These are phyloP conservation scores for Hymenoscyphus salicellus DNA, from an alignment of 2,329 filamentous ascomycete genomes.

Conservation along the genomic window DNA sequence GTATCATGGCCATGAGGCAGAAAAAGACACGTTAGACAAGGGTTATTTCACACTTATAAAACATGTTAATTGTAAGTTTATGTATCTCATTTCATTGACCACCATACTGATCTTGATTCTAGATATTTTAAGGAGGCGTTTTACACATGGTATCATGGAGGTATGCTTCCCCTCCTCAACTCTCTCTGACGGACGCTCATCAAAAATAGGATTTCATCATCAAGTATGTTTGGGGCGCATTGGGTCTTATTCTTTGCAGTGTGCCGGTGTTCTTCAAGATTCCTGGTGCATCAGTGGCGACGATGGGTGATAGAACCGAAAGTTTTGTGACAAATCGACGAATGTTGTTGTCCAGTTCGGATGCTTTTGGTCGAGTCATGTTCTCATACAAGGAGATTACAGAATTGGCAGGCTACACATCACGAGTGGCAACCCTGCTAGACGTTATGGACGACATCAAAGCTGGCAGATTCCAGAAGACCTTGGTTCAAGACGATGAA, in stretches of 20 bases:
- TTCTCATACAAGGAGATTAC: slow-evolving; percentile 98
- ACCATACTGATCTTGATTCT: slow-evolving; percentile 33
- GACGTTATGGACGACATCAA: slow-evolving; percentile 94
- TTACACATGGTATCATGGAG: slow-evolving; percentile 99
- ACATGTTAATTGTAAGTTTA: slow-evolving; percentile 70
- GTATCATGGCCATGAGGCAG: slow-evolving; percentile 85
- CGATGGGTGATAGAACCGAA: slow-evolving; percentile 69
- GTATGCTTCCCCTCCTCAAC: slow-evolving; percentile 16
- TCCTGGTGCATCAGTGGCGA: slow-evolving; percentile 56
- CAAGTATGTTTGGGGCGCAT: slow-evolving; percentile 97
- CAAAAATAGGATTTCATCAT: slow-evolving; percentile 76
- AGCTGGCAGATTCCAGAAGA: slow-evolving; percentile 90
- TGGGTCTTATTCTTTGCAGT: slow-evolving; percentile 88
- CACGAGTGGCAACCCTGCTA: slow-evolving; percentile 81
- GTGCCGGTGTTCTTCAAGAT: slow-evolving; percentile 95
- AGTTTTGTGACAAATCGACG: slow-evolving; percentile 91
- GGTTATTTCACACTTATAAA: slow-evolving; percentile 99
- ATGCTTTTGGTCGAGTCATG: slow-evolving; percentile 94
- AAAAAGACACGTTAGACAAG: slow-evolving; percentile 96
- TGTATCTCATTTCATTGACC: not conserved
- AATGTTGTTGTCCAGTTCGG: slow-evolving; percentile 87
- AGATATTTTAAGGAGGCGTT: slow-evolving; percentile 77
- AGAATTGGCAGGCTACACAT: slow-evolving; percentile 92
- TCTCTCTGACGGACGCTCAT: not conserved
- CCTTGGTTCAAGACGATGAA: slow-evolving; percentile 83